A percentile compares a stretch with the other conserved stretches of the same genome.
These are phyloP conservation scores for Cyphellophora europaea DNA, from an alignment of 2,329 filamentous ascomycete species.

Conservation along the genomic window DNA sequence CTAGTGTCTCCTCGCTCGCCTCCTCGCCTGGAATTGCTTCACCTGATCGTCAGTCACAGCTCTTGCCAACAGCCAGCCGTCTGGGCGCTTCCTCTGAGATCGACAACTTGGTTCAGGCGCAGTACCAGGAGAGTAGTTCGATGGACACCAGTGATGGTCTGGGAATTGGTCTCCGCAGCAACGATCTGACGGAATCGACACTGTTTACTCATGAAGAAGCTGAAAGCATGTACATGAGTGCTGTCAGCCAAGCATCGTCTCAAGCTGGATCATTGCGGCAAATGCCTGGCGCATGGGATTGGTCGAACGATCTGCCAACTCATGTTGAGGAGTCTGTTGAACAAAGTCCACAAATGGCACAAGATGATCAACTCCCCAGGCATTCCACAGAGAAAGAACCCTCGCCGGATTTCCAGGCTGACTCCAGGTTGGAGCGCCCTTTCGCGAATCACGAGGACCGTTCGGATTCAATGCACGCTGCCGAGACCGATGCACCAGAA, in stretches of 20 bases:
- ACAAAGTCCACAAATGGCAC: no score
- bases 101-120: not conserved
- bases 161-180: not conserved
- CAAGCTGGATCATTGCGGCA: slow-evolving; percentile 7
- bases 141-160: not conserved
- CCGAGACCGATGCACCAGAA: no score
- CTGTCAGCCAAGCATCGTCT: slow-evolving; percentile 37
- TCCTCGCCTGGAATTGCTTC: no score
- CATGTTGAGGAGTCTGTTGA: no score
- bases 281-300: slow-evolving; percentile 14
- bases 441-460: no score
- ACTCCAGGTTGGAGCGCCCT: no score
- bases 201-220: slow-evolving; percentile 40
- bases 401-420: no score
- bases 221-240: slow-evolving; percentile 47
- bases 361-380: no score
- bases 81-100: not conserved
- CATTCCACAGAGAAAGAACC: no score
- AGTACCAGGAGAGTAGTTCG: not conserved
- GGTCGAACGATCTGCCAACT: slow-evolving; percentile 4
- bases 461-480: no score
- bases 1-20: no score
- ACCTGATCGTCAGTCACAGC: no score
- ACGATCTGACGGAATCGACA: slow-evolving; percentile 35
- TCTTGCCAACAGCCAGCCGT: not conserved